Evolutionary conservation across 2,329 filamentous ascomycete species (phyloP).

Genomic region (Aspergillus nomiae): DNA sequence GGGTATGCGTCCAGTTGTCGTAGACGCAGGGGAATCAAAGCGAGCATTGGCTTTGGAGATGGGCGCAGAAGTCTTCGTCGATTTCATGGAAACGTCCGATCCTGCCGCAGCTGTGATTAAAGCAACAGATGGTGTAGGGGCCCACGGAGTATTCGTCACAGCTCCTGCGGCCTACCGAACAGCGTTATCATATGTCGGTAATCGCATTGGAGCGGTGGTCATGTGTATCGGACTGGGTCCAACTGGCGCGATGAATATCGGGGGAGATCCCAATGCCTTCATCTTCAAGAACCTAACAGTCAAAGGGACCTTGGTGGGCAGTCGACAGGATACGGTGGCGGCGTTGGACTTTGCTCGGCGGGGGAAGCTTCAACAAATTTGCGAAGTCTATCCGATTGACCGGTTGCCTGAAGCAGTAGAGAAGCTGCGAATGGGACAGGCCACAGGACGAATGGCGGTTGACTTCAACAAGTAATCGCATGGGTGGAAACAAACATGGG

Average conservation of each 20-base stretch:
- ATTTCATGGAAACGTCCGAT: constrained; percentile 49
- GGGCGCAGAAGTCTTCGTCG: constrained; percentile 60
- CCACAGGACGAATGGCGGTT: constrained; percentile 56
- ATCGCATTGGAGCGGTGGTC: constrained; percentile 52
- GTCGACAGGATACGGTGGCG: constrained; percentile 35
- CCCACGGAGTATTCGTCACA: constrained; percentile 48
- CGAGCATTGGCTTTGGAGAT: constrained; percentile 49
- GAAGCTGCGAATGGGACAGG: constrained; percentile 51
- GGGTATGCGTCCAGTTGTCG: constrained; percentile 59
- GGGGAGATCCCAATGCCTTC: constrained; percentile 29
- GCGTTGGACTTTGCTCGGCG: constrained; percentile 50
- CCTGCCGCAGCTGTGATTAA: constrained; percentile 46
- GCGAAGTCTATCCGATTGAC: constrained; percentile 51
- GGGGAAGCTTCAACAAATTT: constrained; percentile 53
- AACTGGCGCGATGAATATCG: constrained; percentile 22
- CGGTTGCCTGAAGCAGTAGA: constrained; percentile 55
- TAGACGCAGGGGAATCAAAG: constrained; percentile 55
- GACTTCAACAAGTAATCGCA: constrained; percentile 49
- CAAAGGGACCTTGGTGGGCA: constrained; percentile 34
- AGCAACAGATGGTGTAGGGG: constrained; percentile 50
- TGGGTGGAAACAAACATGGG: neutral
- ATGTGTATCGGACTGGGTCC: constrained; percentile 53
- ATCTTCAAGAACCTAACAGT: constrained; percentile 29
- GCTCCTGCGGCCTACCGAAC: constrained; percentile 44
- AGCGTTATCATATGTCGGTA: constrained; percentile 41